phyloP scores from a whole-genome alignment of 2,329 filamentous ascomycete genomes.

The Paracoccidioides lutzii region DNA sequence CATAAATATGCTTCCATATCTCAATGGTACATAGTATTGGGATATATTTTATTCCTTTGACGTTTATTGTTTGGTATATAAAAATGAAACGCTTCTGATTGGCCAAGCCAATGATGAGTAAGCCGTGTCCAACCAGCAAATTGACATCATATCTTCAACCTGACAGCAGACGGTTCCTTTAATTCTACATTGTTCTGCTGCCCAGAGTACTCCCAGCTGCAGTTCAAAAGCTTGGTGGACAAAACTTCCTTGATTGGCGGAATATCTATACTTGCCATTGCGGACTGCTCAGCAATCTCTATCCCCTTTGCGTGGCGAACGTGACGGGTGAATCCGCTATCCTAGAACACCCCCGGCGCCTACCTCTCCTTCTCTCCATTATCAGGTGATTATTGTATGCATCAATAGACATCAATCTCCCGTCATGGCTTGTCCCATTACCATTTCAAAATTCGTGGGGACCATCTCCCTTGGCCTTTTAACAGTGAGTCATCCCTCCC shows the following conservation, averaged over 20 bases:
- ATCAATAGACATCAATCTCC: background rate
- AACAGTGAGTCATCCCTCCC: constrained; percentile 50
- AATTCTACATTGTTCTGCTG: background rate
- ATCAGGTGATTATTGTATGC: background rate
- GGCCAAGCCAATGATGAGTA: background rate
- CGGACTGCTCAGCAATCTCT: background rate
- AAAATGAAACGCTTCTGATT: background rate
- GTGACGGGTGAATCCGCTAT: background rate
- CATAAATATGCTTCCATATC: too few species aligned
- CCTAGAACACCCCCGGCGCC: background rate
- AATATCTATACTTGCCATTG: background rate
- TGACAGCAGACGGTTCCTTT: background rate
- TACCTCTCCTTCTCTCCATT: background rate
- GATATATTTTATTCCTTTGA: too few species aligned
- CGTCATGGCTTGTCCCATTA: constrained; percentile 55
- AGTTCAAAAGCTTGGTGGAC: background rate
- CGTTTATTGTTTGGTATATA: too few species aligned
- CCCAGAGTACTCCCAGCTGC: background rate
- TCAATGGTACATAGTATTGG: too few species aligned
- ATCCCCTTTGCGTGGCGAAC: constrained; percentile 1
- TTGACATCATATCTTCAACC: background rate
- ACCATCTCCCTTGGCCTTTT: constrained; percentile 77
- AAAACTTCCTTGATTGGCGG: background rate
- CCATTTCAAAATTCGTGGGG: constrained; percentile 81
- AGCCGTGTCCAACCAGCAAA: background rate